Conservation (phyloP, 2,329 filamentous ascomycete species). For the Endothia cerciana region DNA sequence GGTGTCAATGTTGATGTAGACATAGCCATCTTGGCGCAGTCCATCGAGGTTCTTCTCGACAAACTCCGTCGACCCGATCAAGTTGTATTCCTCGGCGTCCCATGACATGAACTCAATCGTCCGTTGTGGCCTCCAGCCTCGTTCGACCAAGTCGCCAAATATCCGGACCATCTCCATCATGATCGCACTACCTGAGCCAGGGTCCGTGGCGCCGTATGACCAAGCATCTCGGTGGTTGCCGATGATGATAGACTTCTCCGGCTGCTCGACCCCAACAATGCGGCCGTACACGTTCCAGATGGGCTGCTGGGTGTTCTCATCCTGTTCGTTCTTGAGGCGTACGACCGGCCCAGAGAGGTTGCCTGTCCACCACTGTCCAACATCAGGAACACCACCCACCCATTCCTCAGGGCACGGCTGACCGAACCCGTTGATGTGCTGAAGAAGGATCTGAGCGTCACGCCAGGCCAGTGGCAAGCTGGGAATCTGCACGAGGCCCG, state of each 20-base stretch:
- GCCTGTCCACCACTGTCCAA: constrained; percentile 85
- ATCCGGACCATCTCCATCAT: constrained; percentile 88
- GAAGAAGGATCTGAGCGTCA: constrained; percentile 80
- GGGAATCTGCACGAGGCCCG: constrained; percentile 79
- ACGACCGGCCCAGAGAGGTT: constrained; percentile 75
- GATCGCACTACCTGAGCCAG: constrained; percentile 86
- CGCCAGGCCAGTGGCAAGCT: constrained; percentile 89
- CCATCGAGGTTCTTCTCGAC: constrained; percentile 82
- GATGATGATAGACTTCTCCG: constrained; percentile 81
- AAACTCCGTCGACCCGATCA: constrained; percentile 91
- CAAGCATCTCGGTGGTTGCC: constrained; percentile 94
- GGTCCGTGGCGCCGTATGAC: constrained; percentile 85
- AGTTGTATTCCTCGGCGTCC: constrained; percentile 92
- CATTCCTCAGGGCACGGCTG: constrained; percentile 70
- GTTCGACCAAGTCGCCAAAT: constrained; percentile 74
- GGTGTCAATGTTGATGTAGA: constrained; percentile 89
- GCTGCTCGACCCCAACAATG: constrained; percentile 83
- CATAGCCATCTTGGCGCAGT: constrained; percentile 75
- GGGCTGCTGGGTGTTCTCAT: constrained; percentile 78
- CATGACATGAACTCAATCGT: constrained; percentile 97
- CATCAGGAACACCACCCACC: constrained; percentile 75
- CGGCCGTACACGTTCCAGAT: constrained; percentile 92
- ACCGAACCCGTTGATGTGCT: constrained; percentile 76
- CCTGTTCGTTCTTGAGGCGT: constrained; percentile 82
- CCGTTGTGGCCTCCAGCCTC: constrained; percentile 89